Evolutionary conservation across 78 protist species (phyloP), one percentile per base, ranked within the genome.

Genomic region (Speleostelium caveatum): DNA sequence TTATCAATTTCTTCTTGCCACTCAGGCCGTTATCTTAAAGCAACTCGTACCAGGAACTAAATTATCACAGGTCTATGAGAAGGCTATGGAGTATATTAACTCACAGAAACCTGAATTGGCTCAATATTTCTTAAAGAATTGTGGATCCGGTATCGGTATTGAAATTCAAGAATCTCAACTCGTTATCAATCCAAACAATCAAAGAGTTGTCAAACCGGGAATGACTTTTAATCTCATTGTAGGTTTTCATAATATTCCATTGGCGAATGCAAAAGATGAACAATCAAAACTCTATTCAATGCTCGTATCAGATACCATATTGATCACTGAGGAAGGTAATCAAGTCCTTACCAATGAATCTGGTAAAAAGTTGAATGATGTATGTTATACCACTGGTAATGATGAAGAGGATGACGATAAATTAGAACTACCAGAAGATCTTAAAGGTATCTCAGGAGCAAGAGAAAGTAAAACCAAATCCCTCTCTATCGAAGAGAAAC

Each of bases 121-220:
- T 0, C 51, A 65, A 14, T 41, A 77, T 56, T 69, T 90, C 49
- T 28, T 75, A 42, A 67, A 77, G 55, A 95, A 49, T 26, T 45
- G 80, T 49, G 97, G 97, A 16, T 86, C 73, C 51, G 95, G 95
- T 63, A 95, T 92, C 33, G 97, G 97, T 30, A 32, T 95, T 36
- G 96, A 88, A 36, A 86, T 93, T 24, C 94, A 75, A 65, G 96
- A 95, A 42, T 53, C 71, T 14, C 38, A 35, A 7, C 6, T 58
- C 0, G 51, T 79, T 24, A 36, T 95, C 32, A 68, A 49, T 35
- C 42, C 58, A 35, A 71, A 63, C 59, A 94, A 90, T 36, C 66
- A 74, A 19, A 53, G 36, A 35, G 1, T 22, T 6, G 58, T 95
- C 28, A 60, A 53, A 22, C 26, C 72, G 2, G 97, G 97, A 49